Conservation (phyloP, 768 basidiomycete species). For the Paxillus involutus region DNA sequence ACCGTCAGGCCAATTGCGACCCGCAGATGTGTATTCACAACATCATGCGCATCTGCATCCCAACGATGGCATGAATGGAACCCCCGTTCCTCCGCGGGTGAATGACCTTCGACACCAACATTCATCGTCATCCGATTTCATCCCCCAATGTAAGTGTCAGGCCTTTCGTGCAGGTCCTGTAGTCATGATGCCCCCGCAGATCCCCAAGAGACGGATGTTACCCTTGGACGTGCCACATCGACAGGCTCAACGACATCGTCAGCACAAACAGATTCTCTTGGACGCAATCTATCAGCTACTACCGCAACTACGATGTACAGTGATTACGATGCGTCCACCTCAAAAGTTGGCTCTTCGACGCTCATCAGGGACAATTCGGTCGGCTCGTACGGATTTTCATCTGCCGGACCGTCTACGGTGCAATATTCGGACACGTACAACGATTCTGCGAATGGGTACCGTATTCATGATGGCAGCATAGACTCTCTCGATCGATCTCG, state of each 20-base stretch:
- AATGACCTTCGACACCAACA: conserved; percentile 19
- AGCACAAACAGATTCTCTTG: conserved; percentile 20
- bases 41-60: conserved; percentile 10
- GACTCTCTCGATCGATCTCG: conserved; percentile 28
- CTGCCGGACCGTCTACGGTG: conserved; percentile 24
- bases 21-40: conserved; percentile 15
- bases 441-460: conserved; percentile 20
- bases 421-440: conserved; percentile 13
- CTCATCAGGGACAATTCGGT: conserved; percentile 16
- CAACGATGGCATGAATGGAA: conserved; percentile 7
- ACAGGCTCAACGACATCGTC: conserved; percentile 30
- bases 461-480: conserved; percentile 15
- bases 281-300: conserved; percentile 25
- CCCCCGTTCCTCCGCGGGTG: conserved; percentile 13
- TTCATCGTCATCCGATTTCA: conserved; percentile 20
- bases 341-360: conserved; percentile 14
- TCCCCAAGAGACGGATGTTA: conserved; percentile 16
- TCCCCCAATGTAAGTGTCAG: conserved; percentile 20
- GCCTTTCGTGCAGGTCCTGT: no score
- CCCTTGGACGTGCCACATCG: conserved; percentile 27
- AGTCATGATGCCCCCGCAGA: conserved; percentile 3
- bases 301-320: conserved; percentile 25
- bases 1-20: conserved; percentile 17
- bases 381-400: conserved; percentile 17
- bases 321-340: conserved; percentile 10